Evolutionary conservation across 2,329 filamentous ascomycete species (phyloP).

Genomic region (Paraphoma chrysanthemicola): DNA sequence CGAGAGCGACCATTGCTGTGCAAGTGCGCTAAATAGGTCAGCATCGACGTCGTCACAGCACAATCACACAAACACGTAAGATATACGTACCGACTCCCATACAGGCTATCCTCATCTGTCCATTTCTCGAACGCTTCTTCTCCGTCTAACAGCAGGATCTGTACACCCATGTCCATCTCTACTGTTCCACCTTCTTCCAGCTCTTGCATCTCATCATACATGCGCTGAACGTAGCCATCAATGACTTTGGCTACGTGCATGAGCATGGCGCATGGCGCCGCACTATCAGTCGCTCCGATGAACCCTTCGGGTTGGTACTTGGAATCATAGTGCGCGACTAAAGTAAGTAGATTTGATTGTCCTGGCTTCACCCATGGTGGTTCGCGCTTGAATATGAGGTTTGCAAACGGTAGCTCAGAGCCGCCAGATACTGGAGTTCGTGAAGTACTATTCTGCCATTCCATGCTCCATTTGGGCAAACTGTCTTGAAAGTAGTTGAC

Average conservation of each 20-base stretch:
- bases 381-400: slow-evolving; percentile 85
- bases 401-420: slow-evolving; percentile 79
- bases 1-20: slow-evolving; percentile 78
- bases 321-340: slow-evolving; percentile 95
- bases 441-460: slow-evolving; percentile 89
- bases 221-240: slow-evolving; percentile 78
- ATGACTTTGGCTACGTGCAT: slow-evolving; percentile 84
- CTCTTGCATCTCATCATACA: slow-evolving; percentile 77
- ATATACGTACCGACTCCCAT: slow-evolving; percentile 75
- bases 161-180: slow-evolving; percentile 81
- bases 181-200: slow-evolving; percentile 60
- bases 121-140: slow-evolving; percentile 90
- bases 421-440: slow-evolving; percentile 78
- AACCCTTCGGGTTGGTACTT: slow-evolving; percentile 83
- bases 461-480: slow-evolving; percentile 79
- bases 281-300: slow-evolving; percentile 91
- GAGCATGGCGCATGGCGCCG: slow-evolving; percentile 91
- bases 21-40: slow-evolving; percentile 63
- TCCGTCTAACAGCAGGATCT: slow-evolving; percentile 89
- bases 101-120: slow-evolving; percentile 83
- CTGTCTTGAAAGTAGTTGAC: slow-evolving; percentile 77
- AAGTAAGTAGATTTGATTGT: slow-evolving; percentile 79
- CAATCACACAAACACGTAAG: background rate
- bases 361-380: slow-evolving; percentile 80
- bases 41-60: background rate